These are phyloP conservation scores for Chalciporus piperatus DNA, from an alignment of 768 basidiomycete species.

Conservation along the genomic window DNA sequence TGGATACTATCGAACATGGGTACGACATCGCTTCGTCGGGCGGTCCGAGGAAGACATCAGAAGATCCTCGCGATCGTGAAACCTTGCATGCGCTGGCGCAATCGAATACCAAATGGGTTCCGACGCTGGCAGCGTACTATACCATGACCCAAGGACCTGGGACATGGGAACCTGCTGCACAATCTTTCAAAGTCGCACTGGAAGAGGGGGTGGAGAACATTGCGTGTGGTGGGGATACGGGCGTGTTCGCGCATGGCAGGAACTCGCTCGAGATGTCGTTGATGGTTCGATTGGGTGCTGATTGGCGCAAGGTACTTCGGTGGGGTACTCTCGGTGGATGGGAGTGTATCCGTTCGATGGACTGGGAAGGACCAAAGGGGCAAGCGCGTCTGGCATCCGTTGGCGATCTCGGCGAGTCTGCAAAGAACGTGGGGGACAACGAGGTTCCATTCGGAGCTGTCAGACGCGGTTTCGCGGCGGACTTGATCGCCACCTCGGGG, in stretches of 20 bases:
- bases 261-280: conserved; percentile 61
- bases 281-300: conserved; percentile 56
- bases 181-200: conserved; percentile 47
- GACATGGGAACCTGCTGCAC: conserved; percentile 38
- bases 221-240: conserved; percentile 65
- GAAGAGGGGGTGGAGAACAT: conserved; percentile 43
- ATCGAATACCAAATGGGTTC: conserved; percentile 48
- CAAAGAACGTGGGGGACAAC: conserved; percentile 40
- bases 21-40: conserved; percentile 20
- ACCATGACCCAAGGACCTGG: conserved; percentile 23
- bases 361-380: conserved; percentile 41
- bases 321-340: conserved; percentile 62
- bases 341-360: conserved; percentile 48
- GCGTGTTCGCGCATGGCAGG: conserved; percentile 57
- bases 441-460: conserved; percentile 57
- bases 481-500: conserved; percentile 39
- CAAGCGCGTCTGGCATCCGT: conserved; percentile 25
- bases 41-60: background rate
- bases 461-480: conserved; percentile 54
- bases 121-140: conserved; percentile 54
- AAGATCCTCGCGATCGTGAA: conserved; percentile 14
- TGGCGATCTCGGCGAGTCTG: conserved; percentile 24
- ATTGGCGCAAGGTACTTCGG: conserved; percentile 49
- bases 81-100: conserved; percentile 20
- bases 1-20: conserved; percentile 63